Percentiles rank a stretch among this genome's conserved stretches.
Conservation (phyloP, 2,329 filamentous ascomycete species). For the Diatrype stigma region DNA sequence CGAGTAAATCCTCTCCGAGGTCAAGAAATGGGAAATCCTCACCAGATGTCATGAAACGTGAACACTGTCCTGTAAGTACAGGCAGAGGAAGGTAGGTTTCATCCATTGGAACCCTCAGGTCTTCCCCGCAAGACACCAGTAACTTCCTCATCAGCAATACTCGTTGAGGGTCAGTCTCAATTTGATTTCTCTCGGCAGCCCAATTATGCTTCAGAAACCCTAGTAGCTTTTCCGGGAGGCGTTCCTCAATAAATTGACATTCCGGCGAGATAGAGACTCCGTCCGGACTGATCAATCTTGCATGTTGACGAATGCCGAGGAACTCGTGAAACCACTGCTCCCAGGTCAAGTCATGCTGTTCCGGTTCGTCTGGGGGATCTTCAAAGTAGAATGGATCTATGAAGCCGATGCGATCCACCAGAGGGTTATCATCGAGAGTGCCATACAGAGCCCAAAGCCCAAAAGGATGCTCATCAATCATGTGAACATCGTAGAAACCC, state of each 20-base stretch:
- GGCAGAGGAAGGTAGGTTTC: conserved; percentile 4
- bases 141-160: background rate
- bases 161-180: background rate
- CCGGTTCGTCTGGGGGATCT: background rate
- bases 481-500: background rate
- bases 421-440: background rate
- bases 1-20: background rate
- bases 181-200: background rate
- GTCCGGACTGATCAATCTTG: background rate
- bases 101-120: background rate
- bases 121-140: background rate
- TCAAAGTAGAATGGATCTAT: background rate
- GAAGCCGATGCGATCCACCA: background rate
- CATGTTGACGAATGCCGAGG: background rate
- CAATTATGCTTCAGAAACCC: conserved; percentile 5
- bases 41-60: background rate
- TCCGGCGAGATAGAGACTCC: background rate
- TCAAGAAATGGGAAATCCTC: conserved; percentile 1
- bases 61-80: background rate
- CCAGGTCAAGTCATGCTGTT: background rate
- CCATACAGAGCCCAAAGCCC: background rate
- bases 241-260: conserved; percentile 2
- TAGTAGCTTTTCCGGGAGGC: conserved; percentile 4
- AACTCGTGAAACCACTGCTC: background rate
- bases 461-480: background rate